Conservation (phyloP, 176 grass and related monocot genomes). For the Phyllostachys edulis region DNA sequence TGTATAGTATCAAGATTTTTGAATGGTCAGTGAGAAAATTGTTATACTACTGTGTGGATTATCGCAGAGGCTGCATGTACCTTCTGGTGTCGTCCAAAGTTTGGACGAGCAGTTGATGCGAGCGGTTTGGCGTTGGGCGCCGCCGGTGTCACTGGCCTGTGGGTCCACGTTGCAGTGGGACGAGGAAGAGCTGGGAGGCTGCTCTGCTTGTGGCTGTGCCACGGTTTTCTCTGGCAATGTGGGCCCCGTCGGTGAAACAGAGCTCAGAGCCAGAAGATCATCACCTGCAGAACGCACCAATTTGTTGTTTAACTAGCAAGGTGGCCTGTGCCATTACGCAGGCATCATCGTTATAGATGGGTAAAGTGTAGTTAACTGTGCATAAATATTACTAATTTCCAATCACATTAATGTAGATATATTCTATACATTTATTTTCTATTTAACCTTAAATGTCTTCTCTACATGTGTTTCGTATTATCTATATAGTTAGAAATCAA, state of each 20-base stretch:
- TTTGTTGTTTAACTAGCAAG: neutral
- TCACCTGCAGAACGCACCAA: slow-evolving; percentile 3
- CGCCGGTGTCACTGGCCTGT: neutral
- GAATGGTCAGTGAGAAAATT: neutral
- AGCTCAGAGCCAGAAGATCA: neutral
- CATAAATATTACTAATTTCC: no score
- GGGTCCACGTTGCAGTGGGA: slow-evolving; percentile 18
- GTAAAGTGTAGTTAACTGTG: no score
- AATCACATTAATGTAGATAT: no score
- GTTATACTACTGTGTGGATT: neutral
- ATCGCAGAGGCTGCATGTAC: neutral
- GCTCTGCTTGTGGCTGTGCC: slow-evolving; percentile 8
- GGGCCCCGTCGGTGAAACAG: neutral
- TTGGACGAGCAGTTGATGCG: slow-evolving; percentile 13
- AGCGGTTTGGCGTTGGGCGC: neutral
- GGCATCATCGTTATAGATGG: no score
- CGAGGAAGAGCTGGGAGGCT: slow-evolving; percentile 4
- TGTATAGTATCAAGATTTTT: neutral
- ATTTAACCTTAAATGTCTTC: no score
- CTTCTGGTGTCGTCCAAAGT: neutral
- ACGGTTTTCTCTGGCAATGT: neutral
- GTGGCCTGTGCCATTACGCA: no score
- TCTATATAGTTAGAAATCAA: no score
- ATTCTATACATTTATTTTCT: no score
- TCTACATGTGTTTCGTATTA: no score